Conservation (phyloP, 306 rosid species). For the Vigna radiata region DNA sequence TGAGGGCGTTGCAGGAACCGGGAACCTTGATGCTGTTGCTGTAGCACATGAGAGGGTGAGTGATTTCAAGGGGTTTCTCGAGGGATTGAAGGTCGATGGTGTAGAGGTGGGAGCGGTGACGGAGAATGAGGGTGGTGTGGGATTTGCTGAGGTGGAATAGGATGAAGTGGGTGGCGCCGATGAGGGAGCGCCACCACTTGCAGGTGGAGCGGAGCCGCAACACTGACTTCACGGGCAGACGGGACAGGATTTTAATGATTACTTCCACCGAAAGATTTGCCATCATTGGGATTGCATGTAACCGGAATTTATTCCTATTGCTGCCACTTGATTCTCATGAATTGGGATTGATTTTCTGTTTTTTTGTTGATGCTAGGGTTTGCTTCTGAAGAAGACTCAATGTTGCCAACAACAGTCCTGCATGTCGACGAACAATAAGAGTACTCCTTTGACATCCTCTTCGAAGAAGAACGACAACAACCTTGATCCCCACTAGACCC, state of each 20-base stretch:
- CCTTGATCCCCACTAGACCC: too few relatives aligned
- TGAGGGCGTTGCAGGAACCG: constrained; percentile 67
- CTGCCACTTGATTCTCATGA: not conserved
- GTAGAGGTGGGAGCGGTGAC: constrained; percentile 55
- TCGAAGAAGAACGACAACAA: too few relatives aligned
- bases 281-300: constrained; percentile 5
- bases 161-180: constrained; percentile 61
- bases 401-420: too few relatives aligned
- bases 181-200: constrained; percentile 59
- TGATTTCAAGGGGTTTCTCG: constrained; percentile 50
- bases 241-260: constrained; percentile 52
- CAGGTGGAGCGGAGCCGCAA: too few relatives aligned
- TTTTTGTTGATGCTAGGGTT: constrained; percentile 33
- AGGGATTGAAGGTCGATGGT: constrained; percentile 6
- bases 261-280: constrained; percentile 71
- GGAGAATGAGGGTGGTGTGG: constrained; percentile 53
- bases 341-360: too few relatives aligned
- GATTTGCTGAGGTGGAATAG: constrained; percentile 53
- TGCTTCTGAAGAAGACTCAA: not conserved
- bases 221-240: too few relatives aligned
- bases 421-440: too few relatives aligned
- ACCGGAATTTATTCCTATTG: not conserved
- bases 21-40: constrained; percentile 58
- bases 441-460: too few relatives aligned
- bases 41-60: constrained; percentile 83